phyloP scores from a whole-genome alignment of 2,329 filamentous ascomycete species.

The Colletotrichum tanaceti region DNA sequence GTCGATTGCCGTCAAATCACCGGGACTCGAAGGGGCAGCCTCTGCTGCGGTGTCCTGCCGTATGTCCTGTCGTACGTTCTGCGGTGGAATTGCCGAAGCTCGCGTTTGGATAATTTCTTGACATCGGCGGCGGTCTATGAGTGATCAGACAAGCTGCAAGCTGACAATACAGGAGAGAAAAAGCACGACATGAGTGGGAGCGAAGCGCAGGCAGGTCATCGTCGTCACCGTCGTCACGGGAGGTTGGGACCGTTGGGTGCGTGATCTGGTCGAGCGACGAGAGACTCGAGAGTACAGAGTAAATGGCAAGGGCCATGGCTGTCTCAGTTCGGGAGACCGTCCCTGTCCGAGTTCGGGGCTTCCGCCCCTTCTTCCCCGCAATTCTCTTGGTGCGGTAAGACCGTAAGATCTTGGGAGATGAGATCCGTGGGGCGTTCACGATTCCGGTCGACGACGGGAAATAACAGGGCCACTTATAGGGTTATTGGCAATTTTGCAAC shows the following conservation, averaged over 20 bases:
- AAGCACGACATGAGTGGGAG: not conserved
- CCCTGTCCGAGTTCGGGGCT: slow-evolving; percentile 25
- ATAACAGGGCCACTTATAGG: slow-evolving; percentile 30
- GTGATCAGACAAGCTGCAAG: too few relatives aligned
- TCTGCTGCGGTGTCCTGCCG: not conserved
- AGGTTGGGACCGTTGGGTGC: slow-evolving; percentile 27
- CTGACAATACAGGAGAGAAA: slow-evolving; percentile 10
- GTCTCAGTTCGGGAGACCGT: slow-evolving; percentile 37
- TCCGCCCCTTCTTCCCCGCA: slow-evolving; percentile 39
- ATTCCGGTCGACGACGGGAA: slow-evolving; percentile 27
- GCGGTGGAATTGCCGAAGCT: slow-evolving; percentile 8
- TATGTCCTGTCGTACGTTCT: too few relatives aligned
- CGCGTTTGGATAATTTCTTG: slow-evolving; percentile 13
- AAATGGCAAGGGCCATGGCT: slow-evolving; percentile 29
- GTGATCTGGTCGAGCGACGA: slow-evolving; percentile 11
- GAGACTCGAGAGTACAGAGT: slow-evolving; percentile 7
- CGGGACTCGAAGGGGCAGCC: slow-evolving; percentile 1
- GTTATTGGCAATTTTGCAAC: slow-evolving; percentile 10
- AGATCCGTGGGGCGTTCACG: slow-evolving; percentile 24
- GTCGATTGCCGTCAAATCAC: slow-evolving; percentile 10
- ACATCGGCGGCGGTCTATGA: slow-evolving; percentile 7
- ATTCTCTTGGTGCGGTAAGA: slow-evolving; percentile 29
- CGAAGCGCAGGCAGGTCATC: not conserved
- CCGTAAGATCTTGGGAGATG: slow-evolving; percentile 28
- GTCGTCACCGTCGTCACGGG: slow-evolving; percentile 9